Conservation (phyloP, 139 green algal genomes). For the Volvox africanus region DNA sequence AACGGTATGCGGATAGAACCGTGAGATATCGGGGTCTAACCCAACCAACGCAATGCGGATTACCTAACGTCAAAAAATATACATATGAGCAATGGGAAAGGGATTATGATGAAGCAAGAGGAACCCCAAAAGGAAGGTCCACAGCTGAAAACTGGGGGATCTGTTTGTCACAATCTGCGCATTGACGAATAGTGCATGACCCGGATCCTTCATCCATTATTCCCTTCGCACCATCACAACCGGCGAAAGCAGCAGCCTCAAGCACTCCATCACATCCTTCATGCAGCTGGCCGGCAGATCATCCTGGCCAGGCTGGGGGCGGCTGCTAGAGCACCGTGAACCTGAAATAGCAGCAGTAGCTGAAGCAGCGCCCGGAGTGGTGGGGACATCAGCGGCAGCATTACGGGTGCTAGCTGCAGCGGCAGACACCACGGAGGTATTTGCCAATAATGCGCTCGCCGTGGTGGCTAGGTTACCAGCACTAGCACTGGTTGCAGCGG, state of each 20-base stretch:
- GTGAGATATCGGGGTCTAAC: not conserved
- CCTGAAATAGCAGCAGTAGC: not conserved
- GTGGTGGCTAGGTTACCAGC: not conserved
- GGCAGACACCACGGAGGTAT: not conserved
- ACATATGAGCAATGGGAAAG: not conserved
- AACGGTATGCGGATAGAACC: not conserved
- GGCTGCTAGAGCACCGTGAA: not conserved
- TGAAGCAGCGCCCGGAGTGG: not conserved
- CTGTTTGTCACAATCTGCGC: too few species aligned
- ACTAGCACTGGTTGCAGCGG: not conserved
- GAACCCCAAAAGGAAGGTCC: too few species aligned
- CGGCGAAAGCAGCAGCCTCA: not conserved
- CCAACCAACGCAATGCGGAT: not conserved
- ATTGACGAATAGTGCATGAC: too few species aligned
- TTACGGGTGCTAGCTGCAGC: not conserved
- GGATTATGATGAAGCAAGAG: too few species aligned
- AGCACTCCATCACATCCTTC: not conserved
- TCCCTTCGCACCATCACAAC: slow-evolving; percentile 8
- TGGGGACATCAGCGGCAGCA: not conserved
- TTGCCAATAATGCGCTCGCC: not conserved
- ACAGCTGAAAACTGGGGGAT: too few species aligned
- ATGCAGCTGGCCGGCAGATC: slow-evolving; percentile 33
- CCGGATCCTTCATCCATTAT: not conserved
- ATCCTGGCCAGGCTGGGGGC: not conserved
- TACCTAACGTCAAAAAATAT: not conserved